Evolutionary conservation across 495 filamentous ascomycete species (phyloP), one percentile per base, ranked within the genome.

Genomic region (Clohesyomyces aquaticus): DNA sequence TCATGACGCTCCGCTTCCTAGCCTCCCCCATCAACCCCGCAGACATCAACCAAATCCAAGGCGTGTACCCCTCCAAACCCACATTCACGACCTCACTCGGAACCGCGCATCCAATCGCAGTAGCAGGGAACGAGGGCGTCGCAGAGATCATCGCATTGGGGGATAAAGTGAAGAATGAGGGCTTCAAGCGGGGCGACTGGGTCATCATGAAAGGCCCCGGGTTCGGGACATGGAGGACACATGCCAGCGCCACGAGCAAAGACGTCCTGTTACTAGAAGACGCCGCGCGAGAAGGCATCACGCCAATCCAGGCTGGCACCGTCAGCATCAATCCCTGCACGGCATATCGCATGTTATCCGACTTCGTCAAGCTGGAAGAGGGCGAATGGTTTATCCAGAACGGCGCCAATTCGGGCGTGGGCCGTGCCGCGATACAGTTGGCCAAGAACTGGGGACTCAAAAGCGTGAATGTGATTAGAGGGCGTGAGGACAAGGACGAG

Each of bases 1-100:
- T 69, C 46, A 57, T 90, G 41, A 88, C 83, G 51, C 77, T 91
- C 51, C 86, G 85, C 69, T 86, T 95, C 66, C 88, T 98, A 70
- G 87, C 92, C 48, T 85, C 91, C 0, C 92, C 94, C 49, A 87
- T 98, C 71, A 99, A 99, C 82, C 94, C 94, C 23, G 91, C 94
- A 61, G 94, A 99, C 80, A 89, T 99, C 65, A 98, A 98, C 80
- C 86, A 90, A 74, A 87, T 98, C 73, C 93, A 98, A 78, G 94
- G 95, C 51, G 89, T 93, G n/a, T 99, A 99, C 80, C 91, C 91
- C 63, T 83, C 84, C 57, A 88, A 88, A 69, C 93, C 95, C 0
- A 71, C 80, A 32, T 90, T 96, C 76, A 83, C 84, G 27, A 83
- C 81, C 4, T 70, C 81, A 1, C 85, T 98, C 42, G 89, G 91